A percentile compares a stretch with the other conserved stretches of the same genome.
phyloP scores from a whole-genome alignment of 176 grass and related monocot genomes.

The Coix lacrymajobi region DNA sequence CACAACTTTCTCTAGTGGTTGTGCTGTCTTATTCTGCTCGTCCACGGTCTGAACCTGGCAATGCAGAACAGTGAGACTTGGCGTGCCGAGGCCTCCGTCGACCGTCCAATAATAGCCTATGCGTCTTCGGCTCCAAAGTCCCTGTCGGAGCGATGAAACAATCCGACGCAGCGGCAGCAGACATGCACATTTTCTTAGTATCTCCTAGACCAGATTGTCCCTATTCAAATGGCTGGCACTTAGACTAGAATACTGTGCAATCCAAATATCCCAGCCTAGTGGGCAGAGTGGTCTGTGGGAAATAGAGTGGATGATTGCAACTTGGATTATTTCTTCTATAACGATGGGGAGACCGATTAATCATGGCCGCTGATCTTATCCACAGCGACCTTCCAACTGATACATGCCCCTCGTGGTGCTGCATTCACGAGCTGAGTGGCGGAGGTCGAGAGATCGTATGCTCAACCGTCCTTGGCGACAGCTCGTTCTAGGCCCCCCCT shows the following conservation, averaged over 20 bases:
- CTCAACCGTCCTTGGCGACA: background rate
- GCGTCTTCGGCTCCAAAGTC: background rate
- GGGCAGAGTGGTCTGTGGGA: background rate
- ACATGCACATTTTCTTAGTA: background rate
- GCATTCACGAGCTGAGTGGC: background rate
- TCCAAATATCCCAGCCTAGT: background rate
- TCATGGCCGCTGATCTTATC: constrained; percentile 22
- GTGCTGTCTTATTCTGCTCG: background rate
- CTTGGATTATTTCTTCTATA: background rate
- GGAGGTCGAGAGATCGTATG: background rate
- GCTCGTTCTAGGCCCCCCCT: constrained; percentile 2
- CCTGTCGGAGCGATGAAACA: background rate
- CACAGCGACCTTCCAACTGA: constrained; percentile 32
- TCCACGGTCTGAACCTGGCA: background rate
- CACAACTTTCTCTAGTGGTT: background rate
- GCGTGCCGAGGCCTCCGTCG: background rate
- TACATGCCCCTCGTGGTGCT: background rate
- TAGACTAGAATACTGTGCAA: background rate
- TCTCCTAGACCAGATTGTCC: background rate
- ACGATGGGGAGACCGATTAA: background rate
- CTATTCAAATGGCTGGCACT: constrained; percentile 1
- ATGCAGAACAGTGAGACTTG: background rate
- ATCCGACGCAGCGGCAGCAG: constrained; percentile 7
- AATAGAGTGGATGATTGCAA: background rate
- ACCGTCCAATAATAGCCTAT: background rate